Evolutionary conservation across 2,329 filamentous ascomycete species (phyloP).

Genomic region (Fusarium sp.): DNA sequence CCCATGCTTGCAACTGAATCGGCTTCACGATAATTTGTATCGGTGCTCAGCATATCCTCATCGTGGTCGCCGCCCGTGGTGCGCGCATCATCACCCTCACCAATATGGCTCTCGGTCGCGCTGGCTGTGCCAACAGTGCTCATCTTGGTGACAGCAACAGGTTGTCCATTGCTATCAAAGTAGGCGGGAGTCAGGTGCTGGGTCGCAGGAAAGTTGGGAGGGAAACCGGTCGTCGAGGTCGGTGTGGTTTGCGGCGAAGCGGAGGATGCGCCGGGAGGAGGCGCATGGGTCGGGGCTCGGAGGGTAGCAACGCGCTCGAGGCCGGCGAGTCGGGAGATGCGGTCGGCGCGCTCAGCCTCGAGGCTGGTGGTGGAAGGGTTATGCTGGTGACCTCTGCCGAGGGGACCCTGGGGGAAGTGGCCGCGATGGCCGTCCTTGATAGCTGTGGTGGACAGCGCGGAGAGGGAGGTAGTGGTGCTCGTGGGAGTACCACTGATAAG

Average conservation of each 20-base stretch:
- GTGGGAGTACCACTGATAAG: slow-evolving; percentile 85
- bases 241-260: slow-evolving; percentile 63
- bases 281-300: slow-evolving; percentile 61
- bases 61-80: slow-evolving; percentile 67
- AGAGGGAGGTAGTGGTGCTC: slow-evolving; percentile 91
- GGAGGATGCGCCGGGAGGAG: slow-evolving; percentile 51
- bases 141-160: slow-evolving; percentile 76
- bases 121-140: slow-evolving; percentile 93
- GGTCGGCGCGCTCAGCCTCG: slow-evolving; percentile 92
- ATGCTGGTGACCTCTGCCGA: slow-evolving; percentile 69
- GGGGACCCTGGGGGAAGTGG: slow-evolving; percentile 69
- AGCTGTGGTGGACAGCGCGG: slow-evolving; percentile 89
- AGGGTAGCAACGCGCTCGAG: slow-evolving; percentile 87
- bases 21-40: slow-evolving; percentile 69
- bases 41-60: slow-evolving; percentile 79
- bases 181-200: slow-evolving; percentile 72
- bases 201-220: slow-evolving; percentile 52
- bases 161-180: slow-evolving; percentile 83
- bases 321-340: slow-evolving; percentile 94
- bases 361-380: slow-evolving; percentile 76
- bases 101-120: slow-evolving; percentile 80
- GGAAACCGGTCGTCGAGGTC: slow-evolving; percentile 60
- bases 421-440: slow-evolving; percentile 97
- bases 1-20: slow-evolving; percentile 69
- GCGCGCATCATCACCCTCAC: slow-evolving; percentile 64